These are phyloP conservation scores for Paramecium primaurelia DNA, from an alignment of 73 alveolate species.

Conservation along the genomic window DNA sequence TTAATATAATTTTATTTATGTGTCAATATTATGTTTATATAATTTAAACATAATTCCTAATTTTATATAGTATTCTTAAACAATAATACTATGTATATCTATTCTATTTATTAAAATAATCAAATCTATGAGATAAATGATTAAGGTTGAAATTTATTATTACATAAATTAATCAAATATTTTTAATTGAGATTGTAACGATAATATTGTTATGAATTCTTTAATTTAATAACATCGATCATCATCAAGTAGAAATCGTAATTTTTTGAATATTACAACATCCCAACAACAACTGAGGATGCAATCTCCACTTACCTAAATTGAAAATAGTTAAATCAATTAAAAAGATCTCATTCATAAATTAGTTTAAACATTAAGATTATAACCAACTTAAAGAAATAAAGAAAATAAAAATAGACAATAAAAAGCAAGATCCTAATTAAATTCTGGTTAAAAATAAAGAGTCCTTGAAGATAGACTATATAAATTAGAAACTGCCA, in stretches of 20 bases:
- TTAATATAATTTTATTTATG: background rate
- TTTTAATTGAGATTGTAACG: background rate
- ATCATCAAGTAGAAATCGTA: background rate
- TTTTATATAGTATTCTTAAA: background rate
- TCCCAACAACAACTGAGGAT: background rate
- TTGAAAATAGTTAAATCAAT: background rate
- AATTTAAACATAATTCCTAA: background rate
- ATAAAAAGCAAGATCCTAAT: background rate
- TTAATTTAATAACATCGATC: background rate
- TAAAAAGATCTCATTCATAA: background rate
- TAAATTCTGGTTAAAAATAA: background rate
- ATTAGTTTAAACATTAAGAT: background rate
- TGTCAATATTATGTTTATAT: background rate
- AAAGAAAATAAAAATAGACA: background rate
- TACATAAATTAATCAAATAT: background rate
- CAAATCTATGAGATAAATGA: background rate
- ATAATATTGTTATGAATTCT: background rate
- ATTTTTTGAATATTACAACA: background rate
- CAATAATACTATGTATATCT: background rate
- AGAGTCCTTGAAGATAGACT: constrained; percentile 4
- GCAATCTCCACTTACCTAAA: background rate
- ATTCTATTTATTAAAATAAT: background rate
- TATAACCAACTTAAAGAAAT: background rate
- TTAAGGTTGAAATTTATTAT: background rate
- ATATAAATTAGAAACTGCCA: background rate